Base-by-base conservation (phyloP, 768 basidiomycete genomes). In the Kwoniella sp. region DNA sequence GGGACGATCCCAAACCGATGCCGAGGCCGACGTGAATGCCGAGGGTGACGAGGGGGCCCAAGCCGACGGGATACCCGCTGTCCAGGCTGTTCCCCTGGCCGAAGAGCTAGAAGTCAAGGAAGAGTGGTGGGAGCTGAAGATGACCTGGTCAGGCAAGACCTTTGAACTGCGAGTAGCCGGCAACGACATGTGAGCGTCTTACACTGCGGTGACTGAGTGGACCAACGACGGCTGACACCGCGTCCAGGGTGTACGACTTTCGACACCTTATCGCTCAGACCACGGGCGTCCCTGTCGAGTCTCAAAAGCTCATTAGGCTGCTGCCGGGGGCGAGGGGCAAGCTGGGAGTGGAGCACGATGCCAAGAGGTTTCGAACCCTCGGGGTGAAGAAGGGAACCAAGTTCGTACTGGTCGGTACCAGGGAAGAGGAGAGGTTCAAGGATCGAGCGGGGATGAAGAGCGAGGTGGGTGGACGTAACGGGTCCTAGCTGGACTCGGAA, bases 301-400 rank as follows among this genome's bases (percentile, higher is more conserved):
- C 88, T 6, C 88, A 91, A 76, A 92, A 93, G 76, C 84, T 92
- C 49, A 78, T 91, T 26, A 89, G 89, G 0, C 74, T 93, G 22
- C 83, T 86, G 26, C 52, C 52, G 10, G 38, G 45, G 3, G 33
- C 43, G 14, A 89, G 87, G 65, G 87, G 87, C 23, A 90, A 87
- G 70, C 74, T 89, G 7, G 87, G 88, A 6, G 78, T 81, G 1
- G 88, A 92, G 62, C 82, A 86, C 54, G 82, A 76, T 49, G 79
- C 80, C 50, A 83, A 89, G 84, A 76, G 63, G 44, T 77, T 66
- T 28, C 56, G 50, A 1, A 28, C 57, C 5, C 29, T 62, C 32
- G 64, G 42, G 27, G 17, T 54, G 47, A 57, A 54, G 25, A 45
- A 52, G 50, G 53, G 83, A 40, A 84, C 84, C 77, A 88, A 85